Base-by-base conservation (phyloP, 148 eudicot species). In the Rhododendron ovatum region DNA sequence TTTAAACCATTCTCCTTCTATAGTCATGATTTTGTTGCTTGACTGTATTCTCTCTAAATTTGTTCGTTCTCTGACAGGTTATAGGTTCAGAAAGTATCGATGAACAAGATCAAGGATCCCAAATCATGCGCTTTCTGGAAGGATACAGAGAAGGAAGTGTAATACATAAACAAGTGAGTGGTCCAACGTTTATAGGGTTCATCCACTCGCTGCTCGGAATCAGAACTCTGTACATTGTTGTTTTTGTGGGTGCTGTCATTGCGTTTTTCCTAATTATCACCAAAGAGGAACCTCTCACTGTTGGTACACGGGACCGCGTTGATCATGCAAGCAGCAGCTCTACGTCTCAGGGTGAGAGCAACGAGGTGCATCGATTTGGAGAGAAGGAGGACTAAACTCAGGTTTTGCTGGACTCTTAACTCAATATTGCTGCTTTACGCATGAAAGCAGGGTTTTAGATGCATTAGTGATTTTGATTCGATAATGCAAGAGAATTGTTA, bases 91-190 rank as follows among this genome's bases (percentile, higher is more conserved):
- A 97, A 39, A 91, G 93, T 88, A 86, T 97, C 24, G 91, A 88
- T 80, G 96, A 91, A 83, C 93, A 91, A 20, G 95, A 97, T 88
- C 91, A 89, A 50, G 98, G 95, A 79, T 87, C 94, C 55, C 92
- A 95, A 82, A 92, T 95, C 77, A 92, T 98, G 26, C 91, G 75
- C 55, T 94, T 97, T 88, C 92, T 95, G 24, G 95, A 93, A 90
- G 98, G 98, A 69, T 97, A 93, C 79, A 92, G 91, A 97, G 93
- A 91, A 89, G 99, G 99, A 91, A 93, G 78, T 80, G 95, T 92
- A 20, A 90, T 91, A 57, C 82, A 90, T 65, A 94, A 97, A 80
- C 91, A 83, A 79, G 87, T 95, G 9, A 88, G 88, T 69, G 95
- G 98, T 82, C 94, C 94, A 18, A 88, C 98, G 26, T 89, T 97